A percentile compares a stretch with the other conserved stretches of the same genome.
phyloP scores from a whole-genome alignment of 1,284 basidiomycete species.

The Cerioporus squamosus region DNA sequence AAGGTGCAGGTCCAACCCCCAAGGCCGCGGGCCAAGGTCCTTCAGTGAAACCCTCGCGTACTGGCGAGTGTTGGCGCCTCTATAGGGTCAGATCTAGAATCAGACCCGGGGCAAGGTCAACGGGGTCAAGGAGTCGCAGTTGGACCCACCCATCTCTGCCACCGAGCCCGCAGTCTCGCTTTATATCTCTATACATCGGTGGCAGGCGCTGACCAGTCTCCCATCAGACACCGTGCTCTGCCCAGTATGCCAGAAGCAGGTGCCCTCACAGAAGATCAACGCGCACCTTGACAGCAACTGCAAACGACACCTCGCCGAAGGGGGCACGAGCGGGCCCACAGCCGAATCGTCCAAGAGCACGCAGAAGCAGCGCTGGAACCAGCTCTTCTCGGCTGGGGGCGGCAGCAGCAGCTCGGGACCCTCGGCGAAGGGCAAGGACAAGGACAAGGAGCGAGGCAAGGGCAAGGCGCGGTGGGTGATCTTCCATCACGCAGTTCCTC shows the following conservation, averaged over 20 bases:
- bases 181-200: not conserved
- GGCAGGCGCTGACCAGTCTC: not conserved
- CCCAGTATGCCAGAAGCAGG: constrained; percentile 55
- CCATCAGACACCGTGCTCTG: constrained; percentile 45
- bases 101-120: no score
- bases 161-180: no score
- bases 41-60: no score
- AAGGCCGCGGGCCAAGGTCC: no score
- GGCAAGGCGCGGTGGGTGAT: constrained; percentile 20
- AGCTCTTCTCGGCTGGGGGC: constrained; percentile 49
- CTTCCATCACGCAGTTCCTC: no score
- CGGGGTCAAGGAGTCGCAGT: no score
- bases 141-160: no score
- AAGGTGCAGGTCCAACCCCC: no score
- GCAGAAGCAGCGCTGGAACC: constrained; percentile 52
- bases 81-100: no score
- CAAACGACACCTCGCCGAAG: constrained; percentile 31
- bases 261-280: constrained; percentile 55
- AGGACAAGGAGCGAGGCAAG: constrained; percentile 48
- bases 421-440: constrained; percentile 43
- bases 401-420: constrained; percentile 10
- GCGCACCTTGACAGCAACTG: constrained; percentile 63
- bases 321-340: not conserved
- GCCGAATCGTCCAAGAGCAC: constrained; percentile 26
- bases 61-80: no score